Base-by-base conservation (phyloP, 2,329 filamentous ascomycete genomes). In the Fusarium caatingaense region DNA sequence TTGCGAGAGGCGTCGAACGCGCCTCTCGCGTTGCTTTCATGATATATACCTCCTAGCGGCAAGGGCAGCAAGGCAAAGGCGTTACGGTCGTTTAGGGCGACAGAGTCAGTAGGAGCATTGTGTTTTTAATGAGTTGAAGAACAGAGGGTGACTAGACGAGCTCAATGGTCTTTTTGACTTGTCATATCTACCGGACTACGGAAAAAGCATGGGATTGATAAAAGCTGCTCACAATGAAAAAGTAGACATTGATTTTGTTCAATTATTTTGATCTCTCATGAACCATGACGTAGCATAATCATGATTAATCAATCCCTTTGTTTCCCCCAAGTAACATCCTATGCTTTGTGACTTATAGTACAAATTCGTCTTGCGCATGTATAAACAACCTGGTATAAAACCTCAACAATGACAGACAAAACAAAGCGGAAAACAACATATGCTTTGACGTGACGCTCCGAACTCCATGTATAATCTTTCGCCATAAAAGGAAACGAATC, bases 221-320 rank as follows among this genome's bases (percentile, higher is more conserved):
- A 76, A 76, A 75, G 67, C 63, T 66, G 51, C 66, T 68, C 57
- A 55, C 56, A 71, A 72, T 66, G 64, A 65, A 75, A 75, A 71
- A 71, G 62, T 71, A 74, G 69, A 74, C 54, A 20, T 21, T 15
- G 50, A 37, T 50, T 61, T 61, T 60, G 28, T 62, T 60, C 37
- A 30, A 46, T 32, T 30, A n/a, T 32, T 48, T 28, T 25, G 21
- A 51, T 30, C 32, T 50, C 37, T 27, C 11, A 23, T 32, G 28
- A 49, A 42, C 23, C 48, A 12, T 40, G 56, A 56, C 48, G 27
- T 23, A 47, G 20, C 53, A 56, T 71, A 54, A 45, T 44, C 46
- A 55, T 47, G 18, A 62, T 34, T 23, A 28, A 66, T 54, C 50
- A 60, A 60, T 59, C 66, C 44, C 58, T 27, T 45, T 41, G 20